Evolutionary conservation across 805 yeast genomes (phyloP), one percentile per base, ranked within the genome.

Genomic region (Yarrowia deformans): DNA sequence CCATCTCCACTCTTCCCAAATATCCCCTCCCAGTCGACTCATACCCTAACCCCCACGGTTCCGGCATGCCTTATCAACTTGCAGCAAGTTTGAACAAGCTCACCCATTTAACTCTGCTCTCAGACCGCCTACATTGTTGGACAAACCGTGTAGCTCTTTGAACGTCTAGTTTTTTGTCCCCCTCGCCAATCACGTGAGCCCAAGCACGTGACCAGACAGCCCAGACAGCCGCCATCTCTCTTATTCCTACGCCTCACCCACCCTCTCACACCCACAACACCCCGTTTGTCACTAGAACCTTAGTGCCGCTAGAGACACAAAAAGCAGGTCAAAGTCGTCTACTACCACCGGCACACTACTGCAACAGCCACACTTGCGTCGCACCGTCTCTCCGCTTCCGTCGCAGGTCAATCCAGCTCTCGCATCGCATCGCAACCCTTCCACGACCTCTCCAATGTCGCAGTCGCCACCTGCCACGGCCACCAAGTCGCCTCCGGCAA

Each of bases 291-390:
- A 40, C 19, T n/a, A 56, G 29, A 45, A 56, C 63, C 63, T 56
- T 56, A 56, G 63, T 56, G 48, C 63, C 63, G 42, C 63, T 56
- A 56, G 63, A 55, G 61, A 56, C 63, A 56, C 63, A 56, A 56
- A 23, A 56, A 56, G 63, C 61, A 56, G 63, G 63, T 40, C 46
- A 42, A 56, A 39, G 40, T 23, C 29, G 48, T 56, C 48, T 37
- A 40, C 46, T 40, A 56, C 63, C 63, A 56, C 63, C 45, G 42
- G 42, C 60, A 39, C 60, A 54, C 63, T 56, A 56, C 63, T 56
- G 63, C 63, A 40, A 56, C 63, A 56, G 63, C 63, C 63, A 56
- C 63, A 56, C 63, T 14, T 42, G 10, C 58, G 58, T 35, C 42
- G 43, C 58, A 52, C 40, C 19, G 8, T 23, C 6, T 4, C 6